phyloP scores from a whole-genome alignment of 257 asterid species.

The Lithospermum erythrorhizon region DNA sequence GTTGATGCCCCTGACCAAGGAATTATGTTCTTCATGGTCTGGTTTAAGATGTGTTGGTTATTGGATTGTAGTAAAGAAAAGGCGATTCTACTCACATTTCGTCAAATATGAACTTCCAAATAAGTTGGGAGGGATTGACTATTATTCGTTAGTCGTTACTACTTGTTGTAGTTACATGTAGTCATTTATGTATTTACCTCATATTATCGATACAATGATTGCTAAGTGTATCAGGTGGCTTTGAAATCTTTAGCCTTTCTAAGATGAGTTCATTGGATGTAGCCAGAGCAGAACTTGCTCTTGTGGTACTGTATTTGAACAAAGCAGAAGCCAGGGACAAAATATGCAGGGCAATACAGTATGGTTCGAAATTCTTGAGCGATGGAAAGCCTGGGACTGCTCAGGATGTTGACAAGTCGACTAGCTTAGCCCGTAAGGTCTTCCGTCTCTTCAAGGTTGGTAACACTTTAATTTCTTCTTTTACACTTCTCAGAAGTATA shows the following conservation, averaged over 20 bases:
- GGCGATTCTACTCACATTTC: too few relatives aligned
- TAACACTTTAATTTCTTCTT: neutral
- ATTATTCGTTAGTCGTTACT: neutral
- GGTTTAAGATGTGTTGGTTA: too few relatives aligned
- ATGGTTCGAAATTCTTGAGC: constrained; percentile 90
- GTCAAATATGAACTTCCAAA: too few relatives aligned
- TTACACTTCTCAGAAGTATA: neutral
- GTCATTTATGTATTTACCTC: neutral
- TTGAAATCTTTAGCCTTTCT: constrained; percentile 27
- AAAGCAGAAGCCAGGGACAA: constrained; percentile 98
- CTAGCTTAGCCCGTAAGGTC: constrained; percentile 93
- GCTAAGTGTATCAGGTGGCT: constrained; percentile 11
- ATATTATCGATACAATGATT: neutral
- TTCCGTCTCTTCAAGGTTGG: constrained; percentile 91
- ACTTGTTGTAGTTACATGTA: neutral
- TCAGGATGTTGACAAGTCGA: constrained; percentile 80
- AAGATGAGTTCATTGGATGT: constrained; percentile 68
- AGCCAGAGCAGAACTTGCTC: constrained; percentile 84
- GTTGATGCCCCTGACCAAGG: too few relatives aligned
- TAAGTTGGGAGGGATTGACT: too few relatives aligned
- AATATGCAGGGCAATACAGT: constrained; percentile 98
- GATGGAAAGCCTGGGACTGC: constrained; percentile 91
- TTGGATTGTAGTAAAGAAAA: too few relatives aligned
- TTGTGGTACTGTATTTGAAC: constrained; percentile 79
- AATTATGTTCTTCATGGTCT: too few relatives aligned